These are phyloP conservation scores for Linaria vulgaris DNA, from an alignment of 257 asterid species.

Conservation along the genomic window DNA sequence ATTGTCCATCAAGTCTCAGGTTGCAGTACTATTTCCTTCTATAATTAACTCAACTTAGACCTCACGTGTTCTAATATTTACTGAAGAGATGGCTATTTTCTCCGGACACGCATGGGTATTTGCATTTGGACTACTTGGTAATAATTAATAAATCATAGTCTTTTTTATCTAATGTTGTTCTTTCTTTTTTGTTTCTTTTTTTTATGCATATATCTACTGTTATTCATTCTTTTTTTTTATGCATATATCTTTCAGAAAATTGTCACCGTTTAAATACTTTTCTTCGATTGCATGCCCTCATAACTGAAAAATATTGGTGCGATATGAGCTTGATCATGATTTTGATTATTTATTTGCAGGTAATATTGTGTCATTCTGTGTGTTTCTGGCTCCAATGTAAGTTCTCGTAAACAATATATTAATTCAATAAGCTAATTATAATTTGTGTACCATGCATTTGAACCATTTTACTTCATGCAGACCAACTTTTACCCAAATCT, in stretches of 20 bases:
- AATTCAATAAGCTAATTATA: neutral
- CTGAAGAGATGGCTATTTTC: conserved; percentile 1
- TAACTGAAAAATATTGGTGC: too few relatives aligned
- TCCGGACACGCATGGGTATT: conserved; percentile 27
- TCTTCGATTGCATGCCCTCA: too few relatives aligned
- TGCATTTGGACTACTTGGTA: conserved; percentile 44
- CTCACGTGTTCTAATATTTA: neutral
- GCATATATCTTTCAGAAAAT: too few relatives aligned
- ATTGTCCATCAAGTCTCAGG: conserved; percentile 16
- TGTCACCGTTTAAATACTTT: too few relatives aligned
- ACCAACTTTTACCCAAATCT: conserved; percentile 58
- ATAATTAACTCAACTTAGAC: neutral
- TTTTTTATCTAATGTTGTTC: too few relatives aligned
- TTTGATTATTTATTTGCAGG: too few relatives aligned
- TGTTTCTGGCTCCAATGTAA: conserved; percentile 51
- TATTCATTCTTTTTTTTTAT: too few relatives aligned
- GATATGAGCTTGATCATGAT: too few relatives aligned
- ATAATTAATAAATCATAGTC: neutral
- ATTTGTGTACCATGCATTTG: neutral
- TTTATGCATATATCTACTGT: too few relatives aligned
- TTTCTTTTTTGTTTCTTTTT: too few relatives aligned
- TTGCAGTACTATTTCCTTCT: neutral
- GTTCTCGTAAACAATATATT: neutral
- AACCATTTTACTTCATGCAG: conserved; percentile 32
- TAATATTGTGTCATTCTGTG: conserved; percentile 44